These are phyloP conservation scores for Cystofilobasidium bisporidii DNA, from an alignment of 768 basidiomycete genomes.

Conservation along the genomic window DNA sequence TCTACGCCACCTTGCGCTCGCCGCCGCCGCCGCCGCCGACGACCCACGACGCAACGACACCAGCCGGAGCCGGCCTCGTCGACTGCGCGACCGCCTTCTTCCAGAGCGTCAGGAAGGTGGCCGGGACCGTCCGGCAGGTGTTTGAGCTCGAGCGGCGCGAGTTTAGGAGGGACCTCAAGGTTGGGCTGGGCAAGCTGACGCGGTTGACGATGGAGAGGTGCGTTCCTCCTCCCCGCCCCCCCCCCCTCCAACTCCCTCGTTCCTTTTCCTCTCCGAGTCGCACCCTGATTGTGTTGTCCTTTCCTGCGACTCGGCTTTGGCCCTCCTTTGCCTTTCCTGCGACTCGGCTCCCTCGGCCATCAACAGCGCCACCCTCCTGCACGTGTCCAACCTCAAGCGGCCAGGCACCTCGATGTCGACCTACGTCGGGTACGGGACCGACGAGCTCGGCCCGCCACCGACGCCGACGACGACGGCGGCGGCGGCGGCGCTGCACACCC, in stretches of 20 bases:
- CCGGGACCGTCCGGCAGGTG: not conserved
- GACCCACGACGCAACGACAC: too few relatives aligned
- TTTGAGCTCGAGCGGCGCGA: not conserved
- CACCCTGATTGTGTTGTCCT: too few relatives aligned
- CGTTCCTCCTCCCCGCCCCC: too few relatives aligned
- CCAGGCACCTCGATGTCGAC: conserved; percentile 18
- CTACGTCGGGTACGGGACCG: not conserved
- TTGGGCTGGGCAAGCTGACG: conserved; percentile 22
- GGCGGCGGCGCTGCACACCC: too few relatives aligned
- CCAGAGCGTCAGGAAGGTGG: conserved; percentile 19
- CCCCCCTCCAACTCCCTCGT: not conserved
- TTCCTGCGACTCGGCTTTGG: not conserved
- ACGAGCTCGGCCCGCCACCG: not conserved
- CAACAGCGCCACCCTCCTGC: conserved; percentile 20
- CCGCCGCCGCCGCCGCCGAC: conserved; percentile 5
- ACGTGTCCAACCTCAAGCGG: conserved; percentile 20
- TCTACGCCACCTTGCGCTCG: conserved; percentile 3
- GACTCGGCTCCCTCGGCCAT: not conserved
- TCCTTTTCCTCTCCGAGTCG: not conserved
- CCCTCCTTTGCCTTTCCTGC: not conserved
- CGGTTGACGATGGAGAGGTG: conserved; percentile 18
- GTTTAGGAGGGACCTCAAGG: conserved; percentile 17
- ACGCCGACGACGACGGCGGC: too few relatives aligned
- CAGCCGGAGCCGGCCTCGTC: not conserved
- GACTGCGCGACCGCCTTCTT: conserved; percentile 14